phyloP scores from a whole-genome alignment of 2,329 filamentous ascomycete genomes.

The Mycosphaerella sp. region DNA sequence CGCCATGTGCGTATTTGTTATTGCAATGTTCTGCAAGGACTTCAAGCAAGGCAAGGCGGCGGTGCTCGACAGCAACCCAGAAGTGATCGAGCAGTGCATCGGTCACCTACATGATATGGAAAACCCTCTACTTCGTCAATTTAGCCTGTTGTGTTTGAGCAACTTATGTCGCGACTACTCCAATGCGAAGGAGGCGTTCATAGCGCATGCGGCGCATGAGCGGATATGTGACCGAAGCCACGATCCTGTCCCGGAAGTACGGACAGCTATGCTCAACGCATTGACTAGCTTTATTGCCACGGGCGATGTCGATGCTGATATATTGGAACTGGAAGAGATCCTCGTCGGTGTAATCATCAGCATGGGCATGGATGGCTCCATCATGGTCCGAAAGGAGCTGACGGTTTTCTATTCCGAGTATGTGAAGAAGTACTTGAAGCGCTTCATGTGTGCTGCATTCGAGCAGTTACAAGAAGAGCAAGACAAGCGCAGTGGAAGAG shows the following conservation, averaged over 20 bases:
- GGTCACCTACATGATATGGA: conserved; percentile 76
- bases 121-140: conserved; percentile 84
- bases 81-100: conserved; percentile 84
- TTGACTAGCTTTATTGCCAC: conserved; percentile 93
- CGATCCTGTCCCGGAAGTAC: conserved; percentile 85
- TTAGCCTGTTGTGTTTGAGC: conserved; percentile 91
- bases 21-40: conserved; percentile 93
- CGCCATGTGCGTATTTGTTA: conserved; percentile 97
- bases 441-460: conserved; percentile 85
- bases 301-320: conserved; percentile 34
- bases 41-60: conserved; percentile 89
- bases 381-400: conserved; percentile 87
- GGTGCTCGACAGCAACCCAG: conserved; percentile 78
- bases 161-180: conserved; percentile 88
- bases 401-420: conserved; percentile 92
- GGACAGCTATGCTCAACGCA: conserved; percentile 87
- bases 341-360: conserved; percentile 83
- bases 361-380: conserved; percentile 90
- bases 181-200: conserved; percentile 94
- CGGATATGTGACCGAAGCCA: conserved; percentile 74
- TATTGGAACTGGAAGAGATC: conserved; percentile 62
- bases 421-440: conserved; percentile 81
- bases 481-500: conserved; percentile 27
- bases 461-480: conserved; percentile 79
- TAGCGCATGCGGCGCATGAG: conserved; percentile 75